A percentile compares a stretch with the other conserved stretches of the same genome.
Evolutionary conservation across 2,329 filamentous ascomycete genomes (phyloP).

Genomic region (Aspergillus eucalypticola): DNA sequence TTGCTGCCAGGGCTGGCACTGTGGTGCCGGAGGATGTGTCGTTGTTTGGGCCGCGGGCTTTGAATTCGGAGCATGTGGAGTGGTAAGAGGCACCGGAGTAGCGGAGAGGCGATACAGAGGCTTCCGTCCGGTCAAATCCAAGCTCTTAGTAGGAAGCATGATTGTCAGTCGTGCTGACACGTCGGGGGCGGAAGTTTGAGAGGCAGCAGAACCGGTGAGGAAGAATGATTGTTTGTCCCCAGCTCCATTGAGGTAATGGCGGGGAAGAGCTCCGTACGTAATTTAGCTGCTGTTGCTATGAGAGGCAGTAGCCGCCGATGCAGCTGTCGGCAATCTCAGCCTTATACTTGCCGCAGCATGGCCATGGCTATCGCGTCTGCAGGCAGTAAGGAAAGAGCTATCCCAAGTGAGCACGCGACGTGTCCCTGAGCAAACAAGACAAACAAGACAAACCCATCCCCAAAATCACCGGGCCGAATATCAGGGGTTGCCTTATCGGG

Average conservation of each 20-base stretch:
- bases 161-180: neutral
- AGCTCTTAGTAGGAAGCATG: neutral
- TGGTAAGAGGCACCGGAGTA: neutral
- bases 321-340: neutral
- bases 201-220: neutral
- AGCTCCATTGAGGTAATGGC: neutral
- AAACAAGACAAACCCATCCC: neutral
- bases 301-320: neutral
- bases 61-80: neutral
- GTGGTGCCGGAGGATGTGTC: neutral
- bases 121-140: neutral
- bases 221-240: neutral
- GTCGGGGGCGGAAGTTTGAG: neutral
- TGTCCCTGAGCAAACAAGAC: neutral
- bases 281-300: neutral
- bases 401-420: neutral
- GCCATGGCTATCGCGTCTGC: neutral
- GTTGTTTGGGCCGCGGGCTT: neutral
- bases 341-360: neutral
- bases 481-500: neutral
- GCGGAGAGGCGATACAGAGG: neutral
- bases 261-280: neutral
- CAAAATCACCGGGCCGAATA: neutral
- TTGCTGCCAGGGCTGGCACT: neutral
- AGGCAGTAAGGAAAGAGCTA: neutral